These are phyloP conservation scores for Mycena galericulata DNA, from an alignment of 768 basidiomycete species.

Conservation along the genomic window DNA sequence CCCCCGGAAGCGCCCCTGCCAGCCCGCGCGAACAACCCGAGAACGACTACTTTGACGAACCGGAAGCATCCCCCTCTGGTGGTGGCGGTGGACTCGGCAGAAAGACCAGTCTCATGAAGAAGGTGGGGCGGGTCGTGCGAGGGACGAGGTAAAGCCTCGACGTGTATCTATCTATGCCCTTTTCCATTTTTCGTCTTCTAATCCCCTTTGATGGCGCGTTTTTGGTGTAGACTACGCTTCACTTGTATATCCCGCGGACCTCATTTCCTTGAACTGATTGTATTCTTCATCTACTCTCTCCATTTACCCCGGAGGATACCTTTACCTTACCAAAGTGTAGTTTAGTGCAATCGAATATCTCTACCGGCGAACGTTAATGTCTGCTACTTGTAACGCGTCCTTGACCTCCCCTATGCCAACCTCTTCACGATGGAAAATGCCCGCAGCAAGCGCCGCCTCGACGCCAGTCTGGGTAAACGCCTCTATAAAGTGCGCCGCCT, in stretches of 20 bases:
- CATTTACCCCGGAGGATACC: constrained; percentile 34
- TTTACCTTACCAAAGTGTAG: constrained; percentile 43
- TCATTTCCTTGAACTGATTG: constrained; percentile 30
- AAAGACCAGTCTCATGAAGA: constrained; percentile 85
- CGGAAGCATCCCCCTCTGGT: constrained; percentile 40
- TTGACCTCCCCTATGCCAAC: constrained; percentile 90
- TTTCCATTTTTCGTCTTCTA: constrained; percentile 26
- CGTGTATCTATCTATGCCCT: constrained; percentile 31
- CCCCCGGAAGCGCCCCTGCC: constrained; percentile 48
- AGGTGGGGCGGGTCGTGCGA: constrained; percentile 79
- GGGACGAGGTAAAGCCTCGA: constrained; percentile 53
- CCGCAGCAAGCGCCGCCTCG: constrained; percentile 95
- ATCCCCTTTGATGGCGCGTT: constrained; percentile 30
- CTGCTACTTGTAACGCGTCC: constrained; percentile 56
- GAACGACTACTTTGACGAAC: constrained; percentile 65
- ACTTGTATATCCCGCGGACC: constrained; percentile 39
- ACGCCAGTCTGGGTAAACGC: constrained; percentile 85
- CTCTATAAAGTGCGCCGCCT: constrained; percentile 84
- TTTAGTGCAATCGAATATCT: constrained; percentile 38
- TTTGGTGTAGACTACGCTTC: constrained; percentile 28
- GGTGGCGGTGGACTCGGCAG: constrained; percentile 68
- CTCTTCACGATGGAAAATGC: constrained; percentile 94
- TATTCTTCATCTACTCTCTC: constrained; percentile 27
- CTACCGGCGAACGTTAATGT: constrained; percentile 60
- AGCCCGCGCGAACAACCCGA: constrained; percentile 50